These are phyloP conservation scores for Trichoderma sp. DNA, from an alignment of 2,329 filamentous ascomycete species.

Conservation along the genomic window DNA sequence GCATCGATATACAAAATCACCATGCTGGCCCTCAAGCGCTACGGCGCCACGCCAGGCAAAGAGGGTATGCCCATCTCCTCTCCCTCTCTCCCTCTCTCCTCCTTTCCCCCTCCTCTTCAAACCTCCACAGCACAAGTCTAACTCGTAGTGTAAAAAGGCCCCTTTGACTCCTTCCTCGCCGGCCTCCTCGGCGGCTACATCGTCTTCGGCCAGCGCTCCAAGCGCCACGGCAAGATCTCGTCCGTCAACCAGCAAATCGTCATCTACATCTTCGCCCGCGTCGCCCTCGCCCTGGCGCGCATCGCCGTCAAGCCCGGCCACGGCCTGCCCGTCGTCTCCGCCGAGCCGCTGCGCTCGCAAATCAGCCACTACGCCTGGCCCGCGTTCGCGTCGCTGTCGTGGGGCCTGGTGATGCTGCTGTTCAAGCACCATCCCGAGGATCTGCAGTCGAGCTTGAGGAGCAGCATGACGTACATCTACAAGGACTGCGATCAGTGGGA, in stretches of 20 bases:
- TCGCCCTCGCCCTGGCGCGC: conserved; percentile 80
- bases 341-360: conserved; percentile 48
- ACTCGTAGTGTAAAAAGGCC: conserved; percentile 46
- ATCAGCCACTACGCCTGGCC: conserved; percentile 83
- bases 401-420: conserved; percentile 93
- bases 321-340: conserved; percentile 55
- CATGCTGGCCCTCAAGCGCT: conserved; percentile 73
- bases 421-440: conserved; percentile 91
- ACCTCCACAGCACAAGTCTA: not conserved
- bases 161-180: conserved; percentile 82
- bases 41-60: conserved; percentile 60
- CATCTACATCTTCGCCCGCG: conserved; percentile 94
- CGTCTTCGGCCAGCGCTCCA: conserved; percentile 74
- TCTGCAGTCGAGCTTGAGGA: conserved; percentile 85
- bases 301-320: conserved; percentile 70
- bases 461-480: conserved; percentile 98
- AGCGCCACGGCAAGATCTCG: conserved; percentile 68
- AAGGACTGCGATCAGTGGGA: conserved; percentile 88
- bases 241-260: conserved; percentile 95
- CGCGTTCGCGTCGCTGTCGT: conserved; percentile 85
- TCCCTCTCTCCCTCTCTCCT: not conserved
- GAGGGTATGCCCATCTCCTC: conserved; percentile 48
- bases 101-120: not conserved
- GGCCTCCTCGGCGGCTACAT: conserved; percentile 88
- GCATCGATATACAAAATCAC: conserved; percentile 85